Evolutionary conservation across 2,329 filamentous ascomycete genomes (phyloP).

Genomic region (Botryosphaeria dothidea): DNA sequence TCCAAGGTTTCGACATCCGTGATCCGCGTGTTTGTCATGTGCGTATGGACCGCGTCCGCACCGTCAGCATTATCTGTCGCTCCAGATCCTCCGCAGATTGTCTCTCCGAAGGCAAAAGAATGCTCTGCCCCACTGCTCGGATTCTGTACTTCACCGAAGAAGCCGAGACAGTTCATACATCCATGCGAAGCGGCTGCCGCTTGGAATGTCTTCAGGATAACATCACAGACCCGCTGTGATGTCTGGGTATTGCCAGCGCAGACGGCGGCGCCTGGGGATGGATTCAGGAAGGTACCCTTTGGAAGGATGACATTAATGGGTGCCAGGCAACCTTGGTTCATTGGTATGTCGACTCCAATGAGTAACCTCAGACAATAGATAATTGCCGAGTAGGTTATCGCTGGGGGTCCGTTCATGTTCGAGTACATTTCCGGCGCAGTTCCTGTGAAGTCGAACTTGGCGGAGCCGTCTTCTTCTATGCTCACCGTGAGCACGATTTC

Average conservation of each 20-base stretch:
- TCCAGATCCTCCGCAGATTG: conserved; percentile 70
- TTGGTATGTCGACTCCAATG: conserved; percentile 39
- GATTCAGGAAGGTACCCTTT: conserved; percentile 35
- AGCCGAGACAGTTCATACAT: conserved; percentile 30
- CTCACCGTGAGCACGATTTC: conserved; percentile 19
- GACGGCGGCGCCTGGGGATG: conserved; percentile 35
- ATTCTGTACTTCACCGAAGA: conserved; percentile 26
- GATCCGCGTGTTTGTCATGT: conserved; percentile 79
- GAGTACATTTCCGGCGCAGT: conserved; percentile 21
- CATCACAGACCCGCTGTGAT: conserved; percentile 26
- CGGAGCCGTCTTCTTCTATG: conserved; percentile 18
- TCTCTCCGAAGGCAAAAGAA: conserved; percentile 69
- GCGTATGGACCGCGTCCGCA: conserved; percentile 67
- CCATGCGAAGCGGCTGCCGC: conserved; percentile 24
- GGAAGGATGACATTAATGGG: conserved; percentile 40
- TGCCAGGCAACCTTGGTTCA: conserved; percentile 43
- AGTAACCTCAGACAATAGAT: conserved; percentile 43
- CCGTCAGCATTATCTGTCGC: conserved; percentile 68
- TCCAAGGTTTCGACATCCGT: conserved; percentile 75
- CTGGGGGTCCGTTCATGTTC: conserved; percentile 25
- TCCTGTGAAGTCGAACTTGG: conserved; percentile 23
- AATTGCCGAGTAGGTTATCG: conserved; percentile 58
- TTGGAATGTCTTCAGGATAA: conserved; percentile 25
- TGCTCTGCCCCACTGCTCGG: background rate
- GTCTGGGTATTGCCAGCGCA: conserved; percentile 23